Conservation (phyloP, 2,329 filamentous ascomycete genomes). For the Pseudomassariella vexata region DNA sequence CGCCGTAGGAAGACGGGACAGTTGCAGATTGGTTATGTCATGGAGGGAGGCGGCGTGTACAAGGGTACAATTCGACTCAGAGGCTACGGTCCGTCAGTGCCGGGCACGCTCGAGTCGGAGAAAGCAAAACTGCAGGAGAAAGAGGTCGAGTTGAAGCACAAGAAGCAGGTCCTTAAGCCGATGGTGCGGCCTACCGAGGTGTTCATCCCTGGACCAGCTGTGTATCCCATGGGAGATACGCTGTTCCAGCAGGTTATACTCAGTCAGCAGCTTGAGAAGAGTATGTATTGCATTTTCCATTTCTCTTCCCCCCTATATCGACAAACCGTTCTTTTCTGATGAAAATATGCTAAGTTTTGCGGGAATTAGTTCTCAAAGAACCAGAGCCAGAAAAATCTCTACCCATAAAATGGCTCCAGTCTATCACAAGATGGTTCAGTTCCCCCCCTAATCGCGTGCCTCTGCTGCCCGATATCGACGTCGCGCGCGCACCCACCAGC, state of each 20-base stretch:
- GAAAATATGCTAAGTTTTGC: constrained; percentile 12
- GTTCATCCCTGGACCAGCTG: constrained; percentile 23
- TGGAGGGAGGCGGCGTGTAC: too few species aligned
- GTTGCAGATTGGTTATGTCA: too few species aligned
- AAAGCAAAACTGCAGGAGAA: not conserved
- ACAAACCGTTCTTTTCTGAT: not conserved
- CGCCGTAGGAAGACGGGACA: too few species aligned
- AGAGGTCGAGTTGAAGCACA: too few species aligned
- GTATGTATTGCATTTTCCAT: constrained; percentile 13
- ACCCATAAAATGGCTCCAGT: too few species aligned
- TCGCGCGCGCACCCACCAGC: constrained; percentile 16
- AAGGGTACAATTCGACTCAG: too few species aligned
- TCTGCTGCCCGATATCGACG: constrained; percentile 14
- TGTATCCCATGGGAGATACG: constrained; percentile 32
- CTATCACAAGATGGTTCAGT: constrained; percentile 3
- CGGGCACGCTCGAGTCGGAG: not conserved
- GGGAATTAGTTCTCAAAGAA: too few species aligned
- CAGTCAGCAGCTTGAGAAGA: constrained; percentile 16
- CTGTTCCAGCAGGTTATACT: constrained; percentile 24
- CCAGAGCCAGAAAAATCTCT: too few species aligned
- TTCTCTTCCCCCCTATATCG: not conserved
- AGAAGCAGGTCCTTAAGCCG: too few species aligned
- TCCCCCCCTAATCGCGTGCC: constrained; percentile 10
- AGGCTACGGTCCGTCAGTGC: not conserved
- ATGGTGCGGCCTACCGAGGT: constrained; percentile 12